Conservation (phyloP, 371 early-diverging fungal genomes). For the Sporodiniella umbellata region DNA sequence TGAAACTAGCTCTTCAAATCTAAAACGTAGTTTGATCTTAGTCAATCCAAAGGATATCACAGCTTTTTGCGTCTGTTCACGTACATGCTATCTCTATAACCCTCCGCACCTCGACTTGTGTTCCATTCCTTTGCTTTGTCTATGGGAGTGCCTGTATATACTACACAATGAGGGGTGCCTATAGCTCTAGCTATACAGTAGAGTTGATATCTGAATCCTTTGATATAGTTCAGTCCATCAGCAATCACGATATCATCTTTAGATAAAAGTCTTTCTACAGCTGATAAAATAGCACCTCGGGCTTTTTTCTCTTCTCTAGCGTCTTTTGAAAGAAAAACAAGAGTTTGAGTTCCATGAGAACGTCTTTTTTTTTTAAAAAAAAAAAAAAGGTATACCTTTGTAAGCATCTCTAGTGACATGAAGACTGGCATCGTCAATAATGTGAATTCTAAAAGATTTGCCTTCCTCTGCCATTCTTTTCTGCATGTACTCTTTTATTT, state of each 20-base stretch:
- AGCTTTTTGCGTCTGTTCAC: constrained; percentile 45
- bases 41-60: constrained; percentile 32
- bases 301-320: constrained; percentile 86
- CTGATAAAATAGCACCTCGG: constrained; percentile 86
- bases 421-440: constrained; percentile 79
- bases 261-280: constrained; percentile 81
- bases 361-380: neutral
- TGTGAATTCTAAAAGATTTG: constrained; percentile 54
- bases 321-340: constrained; percentile 26
- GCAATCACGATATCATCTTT: constrained; percentile 86
- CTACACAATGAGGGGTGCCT: constrained; percentile 87
- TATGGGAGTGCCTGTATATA: constrained; percentile 70
- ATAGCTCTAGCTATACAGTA: constrained; percentile 89
- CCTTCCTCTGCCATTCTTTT: constrained; percentile 46
- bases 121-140: constrained; percentile 73
- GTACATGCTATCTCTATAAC: no score
- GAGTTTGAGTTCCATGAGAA: neutral
- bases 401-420: constrained; percentile 66
- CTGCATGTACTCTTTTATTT: constrained; percentile 67
- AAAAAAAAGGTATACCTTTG: constrained; percentile 51
- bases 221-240: constrained; percentile 95
- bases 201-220: constrained; percentile 96
- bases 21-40: constrained; percentile 7
- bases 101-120: constrained; percentile 22
- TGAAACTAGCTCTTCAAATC: constrained; percentile 81